Evolutionary conservation across 768 basidiomycete genomes (phyloP), one percentile per base, ranked within the genome.

Genomic region (Rhizopogon sp.): DNA sequence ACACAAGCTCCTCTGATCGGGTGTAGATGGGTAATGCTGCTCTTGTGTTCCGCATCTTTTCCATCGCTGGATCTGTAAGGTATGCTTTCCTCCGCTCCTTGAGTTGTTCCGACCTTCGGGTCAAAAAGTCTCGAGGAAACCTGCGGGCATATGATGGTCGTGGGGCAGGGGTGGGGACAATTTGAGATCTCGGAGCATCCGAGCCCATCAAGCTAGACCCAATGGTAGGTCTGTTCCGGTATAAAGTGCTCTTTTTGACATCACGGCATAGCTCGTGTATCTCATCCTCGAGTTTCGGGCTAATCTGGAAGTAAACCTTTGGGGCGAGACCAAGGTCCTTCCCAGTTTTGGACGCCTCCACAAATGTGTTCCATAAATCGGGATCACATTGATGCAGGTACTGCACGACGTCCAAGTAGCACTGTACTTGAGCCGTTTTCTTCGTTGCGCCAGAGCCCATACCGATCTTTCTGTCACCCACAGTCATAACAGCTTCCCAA

Each of bases 311-410:
- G 31, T 74, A 72, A 14, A 93, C 79, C 53, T 77, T 82, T 11
- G 87, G 87, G 3, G 85, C 89, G 64, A 88, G 70, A 14, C 86
- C 87, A 25, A 91, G 77, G 58, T 86, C 82, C 50, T 82, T 79
- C 25, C 88, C 87, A 3, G 80, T 76, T 65, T 82, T 82, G 37
- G 77, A 76, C 10, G 84, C 84, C 53, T 75, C 69, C 6, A 81
- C 63, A 66, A 85, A 98, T 20, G 79, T 73, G 54, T 77, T 74
- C 95, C 95, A 98, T 25, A 98, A 77, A 1, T 77, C 78, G 0
- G 79, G 76, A 67, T 98, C 95, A 67, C 91, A 95, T 54, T 74
- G 77, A 66, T 95, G 88, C 55, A 98, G 80, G 67, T 97, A 96
- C 51, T 84, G 80, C 0, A 87, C 81, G 57, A 93, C 93, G 67